Conservation (phyloP, 2,329 filamentous ascomycete genomes). For the Phialophora verrucosa region DNA sequence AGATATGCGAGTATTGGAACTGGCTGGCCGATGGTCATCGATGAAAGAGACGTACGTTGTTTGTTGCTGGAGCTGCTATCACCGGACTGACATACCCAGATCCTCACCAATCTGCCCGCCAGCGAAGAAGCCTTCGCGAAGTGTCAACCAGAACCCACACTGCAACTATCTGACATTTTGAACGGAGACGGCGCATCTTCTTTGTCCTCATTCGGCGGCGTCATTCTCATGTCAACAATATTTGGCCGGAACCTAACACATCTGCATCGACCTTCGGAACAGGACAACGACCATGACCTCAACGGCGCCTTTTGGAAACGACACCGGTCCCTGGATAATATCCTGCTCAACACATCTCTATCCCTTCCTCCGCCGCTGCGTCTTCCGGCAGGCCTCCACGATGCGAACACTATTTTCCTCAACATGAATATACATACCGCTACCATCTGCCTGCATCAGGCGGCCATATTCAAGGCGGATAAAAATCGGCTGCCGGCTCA, state of each 20-base stretch:
- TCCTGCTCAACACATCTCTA: slow-evolving; percentile 84
- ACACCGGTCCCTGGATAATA: slow-evolving; percentile 86
- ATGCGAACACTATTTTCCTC: slow-evolving; percentile 86
- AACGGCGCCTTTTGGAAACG: slow-evolving; percentile 96
- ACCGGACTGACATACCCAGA: slow-evolving; percentile 51
- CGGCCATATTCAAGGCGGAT: slow-evolving; percentile 96
- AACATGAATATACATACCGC: slow-evolving; percentile 98
- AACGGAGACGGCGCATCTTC: slow-evolving; percentile 72
- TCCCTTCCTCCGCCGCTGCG: slow-evolving; percentile 81
- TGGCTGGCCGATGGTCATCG: slow-evolving; percentile 93
- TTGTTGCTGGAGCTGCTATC: slow-evolving; percentile 1
- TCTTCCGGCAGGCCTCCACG: slow-evolving; percentile 73
- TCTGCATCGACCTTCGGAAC: slow-evolving; percentile 80
- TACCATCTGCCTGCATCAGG: slow-evolving; percentile 96
- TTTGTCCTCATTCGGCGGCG: slow-evolving; percentile 77
- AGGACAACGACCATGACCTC: slow-evolving; percentile 83
- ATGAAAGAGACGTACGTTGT: slow-evolving; percentile 74
- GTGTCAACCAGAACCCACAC: slow-evolving; percentile 74
- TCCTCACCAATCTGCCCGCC: slow-evolving; percentile 81
- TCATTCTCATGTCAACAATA: slow-evolving; percentile 83
- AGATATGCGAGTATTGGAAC: slow-evolving; percentile 95
- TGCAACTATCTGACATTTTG: slow-evolving; percentile 66
- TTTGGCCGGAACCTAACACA: slow-evolving; percentile 92
- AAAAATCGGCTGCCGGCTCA: slow-evolving; percentile 78
- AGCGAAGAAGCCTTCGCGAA: slow-evolving; percentile 84